phyloP scores from a whole-genome alignment of 2,329 filamentous ascomycete genomes.

The Calonectria honghensis region DNA sequence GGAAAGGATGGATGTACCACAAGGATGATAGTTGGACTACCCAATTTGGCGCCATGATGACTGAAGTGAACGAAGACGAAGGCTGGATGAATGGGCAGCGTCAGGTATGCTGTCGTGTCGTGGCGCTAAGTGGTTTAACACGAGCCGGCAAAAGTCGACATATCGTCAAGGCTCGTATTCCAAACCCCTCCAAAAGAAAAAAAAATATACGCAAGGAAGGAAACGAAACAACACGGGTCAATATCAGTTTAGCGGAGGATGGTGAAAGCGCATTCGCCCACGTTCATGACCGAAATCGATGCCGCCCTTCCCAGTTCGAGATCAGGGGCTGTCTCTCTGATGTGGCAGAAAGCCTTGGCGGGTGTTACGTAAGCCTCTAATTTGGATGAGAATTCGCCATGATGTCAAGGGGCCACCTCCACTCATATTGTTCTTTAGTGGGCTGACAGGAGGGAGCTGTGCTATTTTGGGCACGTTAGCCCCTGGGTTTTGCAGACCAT shows the following conservation, averaged over 20 bases:
- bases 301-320: slow-evolving; percentile 5
- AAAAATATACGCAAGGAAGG: slow-evolving; percentile 4
- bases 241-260: not conserved
- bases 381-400: slow-evolving; percentile 24
- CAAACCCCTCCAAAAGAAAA: not conserved
- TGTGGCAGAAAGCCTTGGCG: slow-evolving; percentile 30
- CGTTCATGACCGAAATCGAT: slow-evolving; percentile 26
- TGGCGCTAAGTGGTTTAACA: slow-evolving; percentile 25
- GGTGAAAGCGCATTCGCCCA: slow-evolving; percentile 8
- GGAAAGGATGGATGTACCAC: slow-evolving; percentile 43
- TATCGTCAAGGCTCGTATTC: slow-evolving; percentile 29
- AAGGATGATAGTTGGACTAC: slow-evolving; percentile 52
- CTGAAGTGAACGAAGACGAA: slow-evolving; percentile 24
- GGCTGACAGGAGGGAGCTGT: slow-evolving; percentile 10
- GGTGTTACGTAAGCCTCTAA: slow-evolving; percentile 39
- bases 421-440: slow-evolving; percentile 11
- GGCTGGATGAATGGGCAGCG: not conserved
- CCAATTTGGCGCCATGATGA: slow-evolving; percentile 49
- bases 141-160: slow-evolving; percentile 26
- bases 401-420: slow-evolving; percentile 25
- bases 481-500: slow-evolving; percentile 20
- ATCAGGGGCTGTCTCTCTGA: slow-evolving; percentile 39
- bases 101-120: slow-evolving; percentile 7
- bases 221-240: slow-evolving; percentile 1
- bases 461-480: slow-evolving; percentile 26